Conservation (phyloP, 78 protist species). For the Dictyostelium citrinum region DNA sequence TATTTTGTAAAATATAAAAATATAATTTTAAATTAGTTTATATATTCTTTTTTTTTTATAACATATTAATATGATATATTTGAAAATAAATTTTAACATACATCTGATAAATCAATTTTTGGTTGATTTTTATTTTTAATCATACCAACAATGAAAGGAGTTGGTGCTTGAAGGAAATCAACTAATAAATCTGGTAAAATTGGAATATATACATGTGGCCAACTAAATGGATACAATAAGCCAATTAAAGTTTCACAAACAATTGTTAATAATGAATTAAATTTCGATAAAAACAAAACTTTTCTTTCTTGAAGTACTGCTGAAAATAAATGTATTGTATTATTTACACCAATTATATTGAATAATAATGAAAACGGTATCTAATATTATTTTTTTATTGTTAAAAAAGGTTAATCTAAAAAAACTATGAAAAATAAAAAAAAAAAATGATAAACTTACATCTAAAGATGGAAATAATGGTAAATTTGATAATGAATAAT, state of each 20-base stretch:
- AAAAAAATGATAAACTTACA: background rate
- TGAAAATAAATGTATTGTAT: conserved; percentile 20
- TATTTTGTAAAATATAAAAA: background rate
- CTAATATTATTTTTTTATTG: background rate
- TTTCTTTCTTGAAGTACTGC: conserved; percentile 31
- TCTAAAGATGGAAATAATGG: conserved; percentile 31
- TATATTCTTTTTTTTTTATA: no score
- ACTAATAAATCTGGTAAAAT: conserved; percentile 41
- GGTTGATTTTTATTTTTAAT: background rate
- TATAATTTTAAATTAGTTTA: background rate
- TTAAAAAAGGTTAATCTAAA: background rate
- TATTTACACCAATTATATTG: conserved; percentile 38
- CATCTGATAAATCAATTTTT: conserved; percentile 15
- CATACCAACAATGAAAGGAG: conserved; percentile 85
- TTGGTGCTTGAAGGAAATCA: conserved; percentile 83
- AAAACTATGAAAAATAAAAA: background rate
- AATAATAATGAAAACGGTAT: conserved; percentile 53
- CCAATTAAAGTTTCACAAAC: conserved; percentile 58
- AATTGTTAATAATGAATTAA: conserved; percentile 47
- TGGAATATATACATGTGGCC: conserved; percentile 87
- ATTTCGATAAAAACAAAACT: conserved; percentile 39
- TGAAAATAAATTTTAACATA: background rate
- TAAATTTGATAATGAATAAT: background rate
- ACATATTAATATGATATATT: no score
- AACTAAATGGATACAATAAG: conserved; percentile 75